Conservation (phyloP, 2,329 filamentous ascomycete species). For the Aspergillus bombycis region DNA sequence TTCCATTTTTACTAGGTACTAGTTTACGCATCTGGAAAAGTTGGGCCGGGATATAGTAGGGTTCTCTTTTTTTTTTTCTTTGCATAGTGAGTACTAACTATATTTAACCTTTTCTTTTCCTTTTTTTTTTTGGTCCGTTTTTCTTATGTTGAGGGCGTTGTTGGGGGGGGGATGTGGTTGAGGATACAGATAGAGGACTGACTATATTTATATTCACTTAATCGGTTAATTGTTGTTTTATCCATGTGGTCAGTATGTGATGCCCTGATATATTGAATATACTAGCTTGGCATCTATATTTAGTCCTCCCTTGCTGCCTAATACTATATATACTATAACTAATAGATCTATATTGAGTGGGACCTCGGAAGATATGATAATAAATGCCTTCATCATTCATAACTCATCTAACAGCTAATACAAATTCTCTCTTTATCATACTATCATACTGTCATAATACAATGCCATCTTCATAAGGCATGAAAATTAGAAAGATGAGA, state of each 20-base stretch:
- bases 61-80: neutral
- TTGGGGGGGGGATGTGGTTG: neutral
- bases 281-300: neutral
- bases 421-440: constrained; percentile 6
- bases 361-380: no score
- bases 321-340: no score
- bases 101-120: neutral
- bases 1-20: neutral
- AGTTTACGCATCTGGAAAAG: neutral
- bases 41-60: neutral
- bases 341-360: no score
- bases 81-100: neutral
- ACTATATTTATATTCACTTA: neutral
- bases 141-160: neutral
- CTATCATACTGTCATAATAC: constrained; percentile 18
- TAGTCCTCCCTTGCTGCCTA: neutral
- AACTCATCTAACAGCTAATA: constrained; percentile 17
- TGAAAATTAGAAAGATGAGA: constrained; percentile 2
- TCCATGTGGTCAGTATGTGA: no score
- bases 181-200: neutral
- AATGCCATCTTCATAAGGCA: constrained; percentile 7
- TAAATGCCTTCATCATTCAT: constrained; percentile 17
- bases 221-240: no score
- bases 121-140: neutral
- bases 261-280: no score